Percentiles rank a stretch among this genome's conserved stretches.
Evolutionary conservation across 768 basidiomycete genomes (phyloP).

Genomic region (Saitozyma podzolica): DNA sequence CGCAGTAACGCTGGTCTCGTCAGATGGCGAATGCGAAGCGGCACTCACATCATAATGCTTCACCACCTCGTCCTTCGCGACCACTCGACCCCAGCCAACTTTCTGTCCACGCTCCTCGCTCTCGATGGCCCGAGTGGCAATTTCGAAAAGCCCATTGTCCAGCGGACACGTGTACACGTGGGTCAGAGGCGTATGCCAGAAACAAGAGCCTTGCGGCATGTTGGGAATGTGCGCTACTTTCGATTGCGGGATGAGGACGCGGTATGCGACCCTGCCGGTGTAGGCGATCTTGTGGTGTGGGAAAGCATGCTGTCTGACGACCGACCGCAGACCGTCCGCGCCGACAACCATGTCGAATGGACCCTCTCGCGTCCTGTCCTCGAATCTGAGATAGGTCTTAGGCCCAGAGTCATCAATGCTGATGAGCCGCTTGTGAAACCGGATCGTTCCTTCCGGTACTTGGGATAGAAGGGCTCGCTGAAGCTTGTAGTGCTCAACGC

Average conservation of each 20-base stretch:
- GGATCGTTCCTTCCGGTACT: constrained; percentile 27
- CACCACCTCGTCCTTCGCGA: too few species aligned
- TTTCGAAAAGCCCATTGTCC: constrained; percentile 23
- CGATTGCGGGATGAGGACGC: constrained; percentile 26
- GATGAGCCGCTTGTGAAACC: constrained; percentile 28
- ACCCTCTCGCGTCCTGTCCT: constrained; percentile 22
- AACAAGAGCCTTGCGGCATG: constrained; percentile 17
- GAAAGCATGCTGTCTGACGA: constrained; percentile 31
- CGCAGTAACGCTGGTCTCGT: too few species aligned
- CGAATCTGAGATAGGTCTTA: constrained; percentile 17
- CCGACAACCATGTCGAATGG: constrained; percentile 36
- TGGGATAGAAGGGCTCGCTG: too few species aligned
- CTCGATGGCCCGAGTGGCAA: too few species aligned
- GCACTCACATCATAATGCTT: too few species aligned
- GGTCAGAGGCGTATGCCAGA: constrained; percentile 23
- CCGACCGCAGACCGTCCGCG: constrained; percentile 41
- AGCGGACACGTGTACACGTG: constrained; percentile 26
- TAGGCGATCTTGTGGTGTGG: constrained; percentile 32
- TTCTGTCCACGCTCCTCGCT: too few species aligned
- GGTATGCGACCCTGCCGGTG: constrained; percentile 37
- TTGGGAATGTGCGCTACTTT: constrained; percentile 18
- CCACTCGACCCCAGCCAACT: too few species aligned
- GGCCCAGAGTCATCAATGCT: constrained; percentile 11
- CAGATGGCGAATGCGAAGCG: too few species aligned
- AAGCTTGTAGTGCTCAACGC: too few species aligned